Conservation (phyloP, 192 early-diverging fungal genomes). For the Coemansia sp. region DNA sequence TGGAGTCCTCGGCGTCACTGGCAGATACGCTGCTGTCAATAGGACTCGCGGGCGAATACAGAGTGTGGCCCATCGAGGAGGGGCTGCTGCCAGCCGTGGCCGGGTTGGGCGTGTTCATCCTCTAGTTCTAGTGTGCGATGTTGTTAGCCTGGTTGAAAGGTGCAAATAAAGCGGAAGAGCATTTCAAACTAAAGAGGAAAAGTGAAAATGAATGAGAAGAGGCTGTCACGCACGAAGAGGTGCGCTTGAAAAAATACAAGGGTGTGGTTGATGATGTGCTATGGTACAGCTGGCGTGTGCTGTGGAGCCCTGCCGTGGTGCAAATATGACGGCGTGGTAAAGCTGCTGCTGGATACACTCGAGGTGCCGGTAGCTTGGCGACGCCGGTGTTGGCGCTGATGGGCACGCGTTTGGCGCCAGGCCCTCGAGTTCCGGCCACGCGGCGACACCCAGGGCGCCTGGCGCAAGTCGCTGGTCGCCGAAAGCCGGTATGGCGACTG, state of each 20-base stretch:
- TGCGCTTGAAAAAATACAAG: no score
- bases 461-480: background rate
- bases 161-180: background rate
- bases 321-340: background rate
- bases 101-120: background rate
- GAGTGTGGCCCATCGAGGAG: background rate
- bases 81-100: background rate
- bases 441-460: constrained; percentile 30
- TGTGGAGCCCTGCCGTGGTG: background rate
- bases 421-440: constrained; percentile 34
- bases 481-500: background rate
- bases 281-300: background rate
- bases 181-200: background rate
- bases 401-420: constrained; percentile 40
- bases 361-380: background rate
- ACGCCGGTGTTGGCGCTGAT: constrained; percentile 16
- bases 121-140: background rate
- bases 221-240: background rate
- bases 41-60: background rate
- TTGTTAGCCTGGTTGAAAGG: background rate
- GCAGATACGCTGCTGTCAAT: background rate
- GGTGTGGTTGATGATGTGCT: background rate
- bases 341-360: background rate
- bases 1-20: background rate
- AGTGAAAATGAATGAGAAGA: background rate